phyloP scores from a whole-genome alignment of 2,329 filamentous ascomycete genomes.

The Ascochyta rabiei region DNA sequence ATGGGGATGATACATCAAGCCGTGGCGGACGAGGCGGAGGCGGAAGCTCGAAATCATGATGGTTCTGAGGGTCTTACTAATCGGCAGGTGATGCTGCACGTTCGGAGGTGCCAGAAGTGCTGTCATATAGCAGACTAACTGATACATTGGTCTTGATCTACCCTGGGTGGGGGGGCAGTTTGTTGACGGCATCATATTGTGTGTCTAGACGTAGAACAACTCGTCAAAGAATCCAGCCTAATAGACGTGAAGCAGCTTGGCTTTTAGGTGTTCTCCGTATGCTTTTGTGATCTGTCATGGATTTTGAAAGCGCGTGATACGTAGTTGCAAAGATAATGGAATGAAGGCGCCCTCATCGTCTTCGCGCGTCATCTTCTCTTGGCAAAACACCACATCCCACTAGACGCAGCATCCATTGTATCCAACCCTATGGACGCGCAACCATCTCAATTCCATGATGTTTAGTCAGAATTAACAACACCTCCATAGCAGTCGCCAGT shows the following conservation, averaged over 20 bases:
- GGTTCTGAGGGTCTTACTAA: background rate
- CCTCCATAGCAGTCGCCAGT: background rate
- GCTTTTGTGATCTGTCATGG: too few species aligned
- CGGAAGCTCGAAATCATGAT: background rate
- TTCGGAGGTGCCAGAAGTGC: background rate
- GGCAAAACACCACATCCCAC: background rate
- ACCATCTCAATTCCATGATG: background rate
- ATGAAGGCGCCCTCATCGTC: too few species aligned
- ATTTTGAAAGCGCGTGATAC: too few species aligned
- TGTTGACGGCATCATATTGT: background rate
- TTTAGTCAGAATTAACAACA: background rate
- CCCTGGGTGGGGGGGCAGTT: background rate
- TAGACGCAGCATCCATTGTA: background rate
- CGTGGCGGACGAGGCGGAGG: background rate
- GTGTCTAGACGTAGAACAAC: background rate
- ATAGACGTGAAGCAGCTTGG: too few species aligned
- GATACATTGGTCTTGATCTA: background rate
- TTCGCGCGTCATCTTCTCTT: background rate
- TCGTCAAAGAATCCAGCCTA: too few species aligned
- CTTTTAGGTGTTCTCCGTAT: too few species aligned
- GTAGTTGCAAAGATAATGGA: too few species aligned
- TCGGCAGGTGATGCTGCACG: background rate
- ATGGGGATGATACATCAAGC: background rate
- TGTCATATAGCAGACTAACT: background rate
- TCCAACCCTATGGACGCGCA: background rate